Base-by-base conservation (phyloP, 163 green algal genomes). In the Coccomyxa subellipsoidea region DNA sequence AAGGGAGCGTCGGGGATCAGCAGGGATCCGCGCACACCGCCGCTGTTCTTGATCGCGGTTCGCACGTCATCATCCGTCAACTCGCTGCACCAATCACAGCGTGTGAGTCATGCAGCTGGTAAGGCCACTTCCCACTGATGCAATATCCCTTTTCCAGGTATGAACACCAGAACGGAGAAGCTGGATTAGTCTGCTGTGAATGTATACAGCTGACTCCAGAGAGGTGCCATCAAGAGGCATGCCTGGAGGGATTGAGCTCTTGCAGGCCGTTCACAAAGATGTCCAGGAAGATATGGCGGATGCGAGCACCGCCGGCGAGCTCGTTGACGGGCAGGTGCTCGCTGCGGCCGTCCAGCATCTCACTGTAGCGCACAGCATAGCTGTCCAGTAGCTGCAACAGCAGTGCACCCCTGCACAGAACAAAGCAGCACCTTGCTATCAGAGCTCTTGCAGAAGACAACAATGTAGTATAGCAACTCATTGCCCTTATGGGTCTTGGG, bases 1-100 rank as follows among this genome's bases (percentile, higher is more conserved):
- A 99, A 99, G 0, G 96, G 96, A 76, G 97, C 96, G 86, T 98
- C 94, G 5, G 93, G 93, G 72, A 96, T 94, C 34, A 97, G 86
- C 84, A 97, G 88, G 9, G 53, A 90, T 54, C 91, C 96, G 79
- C 92, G 93, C 54, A 98, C 93, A 77, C 96, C 96, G 35, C 91
- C 93, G 34, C 90, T 93, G 92, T 99, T 99, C 82, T 96, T 94
- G 81, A 99, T 98, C 38, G 93, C 93, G 3, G 94, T 97, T 54
- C 89, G 88, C 69, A 98, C 90, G 69, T 98, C 95, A n/a, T 95
- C 95, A 54, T 99, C 95, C 6, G 83, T 90, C 77, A 99, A 89
- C 84, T 96, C 92, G 5, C 89, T 90, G 71, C 90, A 90, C 4
- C 29, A 81, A 39, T n/a, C 76, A 38, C 76, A 71, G 27, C 76